Evolutionary conservation across 805 yeast genomes (phyloP).

Genomic region (Metschnikowia proteae): DNA sequence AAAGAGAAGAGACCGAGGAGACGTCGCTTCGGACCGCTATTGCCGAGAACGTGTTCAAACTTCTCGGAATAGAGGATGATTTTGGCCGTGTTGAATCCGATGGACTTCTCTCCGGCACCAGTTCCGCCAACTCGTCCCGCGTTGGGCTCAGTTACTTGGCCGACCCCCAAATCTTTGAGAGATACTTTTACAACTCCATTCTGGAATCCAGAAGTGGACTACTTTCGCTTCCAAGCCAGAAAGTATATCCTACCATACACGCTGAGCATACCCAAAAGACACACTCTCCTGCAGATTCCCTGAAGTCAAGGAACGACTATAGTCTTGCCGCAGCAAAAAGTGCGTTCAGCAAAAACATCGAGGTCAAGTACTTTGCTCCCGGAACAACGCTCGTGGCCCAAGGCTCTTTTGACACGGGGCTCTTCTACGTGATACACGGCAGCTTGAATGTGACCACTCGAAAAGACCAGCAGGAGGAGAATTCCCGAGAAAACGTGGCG

Average conservation of each 20-base stretch:
- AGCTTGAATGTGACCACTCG: constrained; percentile 49
- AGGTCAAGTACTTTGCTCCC: constrained; percentile 49
- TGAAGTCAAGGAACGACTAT: constrained; percentile 10
- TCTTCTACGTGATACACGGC: constrained; percentile 81
- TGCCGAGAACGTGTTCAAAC: constrained; percentile 64
- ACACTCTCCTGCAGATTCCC: not conserved
- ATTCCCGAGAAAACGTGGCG: not conserved
- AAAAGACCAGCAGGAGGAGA: constrained; percentile 4
- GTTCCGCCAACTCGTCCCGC: constrained; percentile 28
- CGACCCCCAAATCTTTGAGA: constrained; percentile 12
- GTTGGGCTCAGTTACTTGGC: constrained; percentile 26
- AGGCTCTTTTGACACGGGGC: constrained; percentile 64
- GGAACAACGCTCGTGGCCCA: constrained; percentile 60
- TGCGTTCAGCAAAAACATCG: constrained; percentile 58
- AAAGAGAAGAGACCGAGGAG: constrained; percentile 67
- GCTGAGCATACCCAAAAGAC: constrained; percentile 11
- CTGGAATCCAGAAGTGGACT: constrained; percentile 11
- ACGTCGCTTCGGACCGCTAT: constrained; percentile 58
- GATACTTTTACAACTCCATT: constrained; percentile 19
- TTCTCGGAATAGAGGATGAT: constrained; percentile 57
- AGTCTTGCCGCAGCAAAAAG: constrained; percentile 50
- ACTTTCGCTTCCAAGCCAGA: constrained; percentile 13
- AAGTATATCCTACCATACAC: constrained; percentile 31
- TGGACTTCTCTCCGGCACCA: not conserved
- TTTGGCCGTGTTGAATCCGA: constrained; percentile 4